A percentile compares a stretch with the other conserved stretches of the same genome.
Conservation (phyloP, 2,329 filamentous ascomycete species). For the Rhynchosporium agropyri region DNA sequence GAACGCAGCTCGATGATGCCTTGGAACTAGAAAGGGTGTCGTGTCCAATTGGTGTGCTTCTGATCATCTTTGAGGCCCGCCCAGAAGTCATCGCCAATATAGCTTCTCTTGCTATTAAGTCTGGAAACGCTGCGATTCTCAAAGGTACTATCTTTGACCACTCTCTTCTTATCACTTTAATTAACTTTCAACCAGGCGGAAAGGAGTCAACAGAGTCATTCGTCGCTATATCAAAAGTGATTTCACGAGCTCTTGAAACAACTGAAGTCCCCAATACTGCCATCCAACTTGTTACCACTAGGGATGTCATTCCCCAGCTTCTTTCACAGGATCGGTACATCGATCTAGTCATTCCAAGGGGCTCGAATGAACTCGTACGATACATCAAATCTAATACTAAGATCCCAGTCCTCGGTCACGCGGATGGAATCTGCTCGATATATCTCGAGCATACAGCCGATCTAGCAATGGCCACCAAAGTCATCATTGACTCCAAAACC, state of each 20-base stretch:
- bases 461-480: conserved; percentile 67
- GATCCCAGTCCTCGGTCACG: conserved; percentile 94
- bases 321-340: conserved; percentile 84
- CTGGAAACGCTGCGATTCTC: conserved; percentile 92
- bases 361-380: conserved; percentile 46
- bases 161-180: background rate
- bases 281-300: conserved; percentile 90
- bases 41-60: conserved; percentile 93
- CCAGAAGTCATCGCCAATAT: conserved; percentile 99
- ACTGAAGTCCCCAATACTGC: conserved; percentile 82
- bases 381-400: conserved; percentile 89
- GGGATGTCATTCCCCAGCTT: conserved; percentile 88
- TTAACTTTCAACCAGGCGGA: conserved; percentile 58
- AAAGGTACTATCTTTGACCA: conserved; percentile 61
- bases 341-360: conserved; percentile 88
- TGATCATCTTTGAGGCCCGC: conserved; percentile 97
- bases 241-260: conserved; percentile 72
- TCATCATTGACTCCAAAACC: conserved; percentile 89
- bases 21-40: conserved; percentile 85
- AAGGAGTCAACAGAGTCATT: conserved; percentile 98
- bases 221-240: conserved; percentile 81
- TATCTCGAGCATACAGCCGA: conserved; percentile 84
- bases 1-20: conserved; percentile 83
- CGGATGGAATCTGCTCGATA: conserved; percentile 86
- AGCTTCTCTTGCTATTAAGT: conserved; percentile 92